These are phyloP conservation scores for Botrytis galanthina DNA, from an alignment of 2,329 filamentous ascomycete genomes.

Conservation along the genomic window DNA sequence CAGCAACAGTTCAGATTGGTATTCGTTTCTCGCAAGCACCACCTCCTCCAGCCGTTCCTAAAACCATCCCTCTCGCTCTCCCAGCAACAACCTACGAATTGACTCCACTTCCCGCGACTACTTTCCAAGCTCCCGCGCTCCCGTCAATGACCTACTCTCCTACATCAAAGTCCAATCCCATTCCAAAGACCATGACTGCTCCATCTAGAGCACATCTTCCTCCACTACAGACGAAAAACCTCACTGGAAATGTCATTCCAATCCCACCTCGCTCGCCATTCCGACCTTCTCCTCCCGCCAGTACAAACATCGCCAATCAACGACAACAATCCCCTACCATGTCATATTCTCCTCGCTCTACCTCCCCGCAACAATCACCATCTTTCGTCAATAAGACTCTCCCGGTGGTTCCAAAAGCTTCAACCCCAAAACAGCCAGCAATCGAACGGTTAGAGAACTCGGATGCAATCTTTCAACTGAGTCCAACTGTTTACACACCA, in stretches of 20 bases:
- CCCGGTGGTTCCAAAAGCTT: slow-evolving; percentile 27
- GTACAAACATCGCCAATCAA: slow-evolving; percentile 15
- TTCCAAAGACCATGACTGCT: background rate
- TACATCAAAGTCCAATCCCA: background rate
- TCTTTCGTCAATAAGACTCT: slow-evolving; percentile 27
- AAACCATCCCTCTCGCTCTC: slow-evolving; percentile 31
- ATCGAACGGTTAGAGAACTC: slow-evolving; percentile 38
- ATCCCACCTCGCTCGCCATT: slow-evolving; percentile 17
- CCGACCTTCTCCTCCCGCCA: slow-evolving; percentile 18
- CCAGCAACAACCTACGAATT: slow-evolving; percentile 41
- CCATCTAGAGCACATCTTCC: slow-evolving; percentile 15
- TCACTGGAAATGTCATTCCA: slow-evolving; percentile 10
- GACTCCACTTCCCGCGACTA: background rate
- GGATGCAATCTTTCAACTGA: slow-evolving; percentile 40
- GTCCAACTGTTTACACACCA: slow-evolving; percentile 50
- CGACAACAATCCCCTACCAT: slow-evolving; percentile 18
- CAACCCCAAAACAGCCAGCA: slow-evolving; percentile 21
- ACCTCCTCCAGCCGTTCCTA: slow-evolving; percentile 22
- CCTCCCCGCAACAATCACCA: background rate
- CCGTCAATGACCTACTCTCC: background rate
- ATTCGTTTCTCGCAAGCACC: slow-evolving; percentile 59
- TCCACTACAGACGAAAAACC: slow-evolving; percentile 16
- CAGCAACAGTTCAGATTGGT: slow-evolving; percentile 70
- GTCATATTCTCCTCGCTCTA: background rate
- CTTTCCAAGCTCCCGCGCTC: background rate